Percentiles rank a stretch among this genome's conserved stretches.
Evolutionary conservation across 1,284 basidiomycete species (phyloP).

Genomic region (Apiotrichum montevideense): DNA sequence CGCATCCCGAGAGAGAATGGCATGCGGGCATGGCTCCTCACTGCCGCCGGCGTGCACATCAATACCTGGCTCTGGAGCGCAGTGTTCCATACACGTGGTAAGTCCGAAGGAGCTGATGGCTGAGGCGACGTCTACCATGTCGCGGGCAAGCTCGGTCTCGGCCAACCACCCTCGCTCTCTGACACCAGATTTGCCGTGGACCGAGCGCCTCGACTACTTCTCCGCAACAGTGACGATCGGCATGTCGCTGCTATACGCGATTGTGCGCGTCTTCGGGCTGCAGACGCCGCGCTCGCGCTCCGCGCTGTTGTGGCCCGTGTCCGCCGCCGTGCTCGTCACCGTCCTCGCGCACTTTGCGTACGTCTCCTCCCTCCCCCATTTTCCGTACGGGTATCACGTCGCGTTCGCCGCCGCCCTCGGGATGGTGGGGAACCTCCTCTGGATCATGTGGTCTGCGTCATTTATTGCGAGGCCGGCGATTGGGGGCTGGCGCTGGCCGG

Average conservation of each 20-base stretch:
- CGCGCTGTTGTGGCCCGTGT: slow-evolving; percentile 20
- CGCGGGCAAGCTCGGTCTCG: background rate
- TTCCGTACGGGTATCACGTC: slow-evolving; percentile 96
- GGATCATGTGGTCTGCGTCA: slow-evolving; percentile 64
- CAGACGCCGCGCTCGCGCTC: slow-evolving; percentile 22
- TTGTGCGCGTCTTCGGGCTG: slow-evolving; percentile 70
- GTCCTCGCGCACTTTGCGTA: slow-evolving; percentile 41
- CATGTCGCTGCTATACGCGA: slow-evolving; percentile 65
- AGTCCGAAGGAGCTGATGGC: slow-evolving; percentile 13
- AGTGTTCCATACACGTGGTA: slow-evolving; percentile 87
- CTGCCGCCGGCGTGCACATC: slow-evolving; percentile 66
- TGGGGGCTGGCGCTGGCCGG: slow-evolving; percentile 6
- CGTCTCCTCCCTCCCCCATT: slow-evolving; percentile 59
- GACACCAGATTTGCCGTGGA: slow-evolving; percentile 52
- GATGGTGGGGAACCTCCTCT: slow-evolving; percentile 63
- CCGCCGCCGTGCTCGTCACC: slow-evolving; percentile 23
- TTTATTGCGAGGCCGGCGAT: slow-evolving; percentile 39
- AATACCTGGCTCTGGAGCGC: slow-evolving; percentile 92
- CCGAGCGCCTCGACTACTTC: slow-evolving; percentile 93
- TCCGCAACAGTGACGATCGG: slow-evolving; percentile 79
- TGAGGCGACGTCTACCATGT: background rate
- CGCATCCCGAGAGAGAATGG: slow-evolving; percentile 57
- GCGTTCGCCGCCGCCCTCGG: slow-evolving; percentile 74
- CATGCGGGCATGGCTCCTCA: slow-evolving; percentile 63
- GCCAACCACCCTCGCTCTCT: background rate